Base-by-base conservation (phyloP, 257 asterid species). In the Euphrasia confusa region DNA sequence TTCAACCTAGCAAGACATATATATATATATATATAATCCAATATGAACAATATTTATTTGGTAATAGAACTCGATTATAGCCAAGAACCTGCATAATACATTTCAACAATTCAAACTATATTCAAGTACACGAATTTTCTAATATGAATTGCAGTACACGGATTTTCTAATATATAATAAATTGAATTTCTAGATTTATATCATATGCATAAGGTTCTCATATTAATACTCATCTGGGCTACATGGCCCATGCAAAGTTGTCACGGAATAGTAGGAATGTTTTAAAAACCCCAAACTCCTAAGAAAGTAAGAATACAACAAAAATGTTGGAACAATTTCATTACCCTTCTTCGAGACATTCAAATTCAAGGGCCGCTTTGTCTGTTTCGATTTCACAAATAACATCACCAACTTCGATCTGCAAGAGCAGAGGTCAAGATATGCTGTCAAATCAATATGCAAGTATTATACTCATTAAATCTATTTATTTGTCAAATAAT, bases 41-140 rank as follows among this genome's bases (percentile, higher is more conserved):
- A 65, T 18, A 70, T 68, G 44, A 69, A 68, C 61, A 58, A 53
- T 15, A 53, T 53, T 10, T 1, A 53, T 53, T 53, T 18, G 44
- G 59, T 35, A 62, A n/a, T n/a, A n/a, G n/a, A n/a, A n/a, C 65
- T 68, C 63, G 61, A 89, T 85, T 78, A 82, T 93, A 66, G 99
- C 99, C 81, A 93, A 75, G 80, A 65, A 93, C 76, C 99, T 93
- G 83, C 64, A 35, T 35, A 35, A 10, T 1, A 3, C 42, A 77
- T 63, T n/a, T 58, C 70, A 66, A 67, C 70, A 57, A 40, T 73
- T 65, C 61, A 58, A 59, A 64, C 54, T 33, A 65, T 57, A 57
- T 70, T 55, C 52, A 59, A 47, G 18, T 7, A n/a, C 48, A 64
- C 8, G 24, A 48, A 63, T 13, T 14, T 53, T 61, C 47, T 57